Percentiles rank a stretch among this genome's conserved stretches.
Conservation (phyloP, 331 rosid genomes). For the Malus hybrid region DNA sequence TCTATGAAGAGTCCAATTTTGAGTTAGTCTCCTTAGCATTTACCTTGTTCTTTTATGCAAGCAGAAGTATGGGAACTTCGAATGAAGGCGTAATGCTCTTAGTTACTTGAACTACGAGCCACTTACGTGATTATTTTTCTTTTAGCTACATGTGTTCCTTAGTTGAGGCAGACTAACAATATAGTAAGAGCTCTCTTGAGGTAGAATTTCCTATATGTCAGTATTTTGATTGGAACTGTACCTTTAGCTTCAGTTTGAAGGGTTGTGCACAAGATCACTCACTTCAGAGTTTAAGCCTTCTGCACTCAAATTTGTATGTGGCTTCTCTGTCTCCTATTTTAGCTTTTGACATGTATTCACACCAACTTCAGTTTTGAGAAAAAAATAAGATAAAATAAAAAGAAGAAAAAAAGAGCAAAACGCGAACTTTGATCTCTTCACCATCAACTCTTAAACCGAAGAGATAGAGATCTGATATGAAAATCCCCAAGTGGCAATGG, state of each 20-base stretch:
- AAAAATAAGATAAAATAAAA: too few species aligned
- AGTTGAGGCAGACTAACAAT: background rate
- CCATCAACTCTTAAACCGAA: too few species aligned
- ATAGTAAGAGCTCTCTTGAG: background rate
- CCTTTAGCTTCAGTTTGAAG: background rate
- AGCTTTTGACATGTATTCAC: too few species aligned
- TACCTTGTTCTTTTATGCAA: background rate
- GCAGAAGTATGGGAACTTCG: background rate
- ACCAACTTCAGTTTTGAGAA: too few species aligned
- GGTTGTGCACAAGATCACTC: background rate
- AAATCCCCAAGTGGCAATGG: too few species aligned
- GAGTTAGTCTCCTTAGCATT: too few species aligned
- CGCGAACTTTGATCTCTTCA: too few species aligned
- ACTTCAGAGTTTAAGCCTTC: too few species aligned
- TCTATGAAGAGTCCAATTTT: accelerated
- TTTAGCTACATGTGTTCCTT: background rate
- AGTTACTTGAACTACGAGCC: background rate
- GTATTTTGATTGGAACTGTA: background rate
- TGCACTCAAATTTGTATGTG: too few species aligned
- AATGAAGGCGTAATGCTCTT: background rate
- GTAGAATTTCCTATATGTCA: background rate
- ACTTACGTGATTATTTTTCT: background rate
- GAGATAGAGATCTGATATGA: too few species aligned
- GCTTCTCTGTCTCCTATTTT: too few species aligned
- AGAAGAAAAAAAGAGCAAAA: too few species aligned